These are phyloP conservation scores for Senna siamea DNA, from an alignment of 306 rosid species.

Conservation along the genomic window DNA sequence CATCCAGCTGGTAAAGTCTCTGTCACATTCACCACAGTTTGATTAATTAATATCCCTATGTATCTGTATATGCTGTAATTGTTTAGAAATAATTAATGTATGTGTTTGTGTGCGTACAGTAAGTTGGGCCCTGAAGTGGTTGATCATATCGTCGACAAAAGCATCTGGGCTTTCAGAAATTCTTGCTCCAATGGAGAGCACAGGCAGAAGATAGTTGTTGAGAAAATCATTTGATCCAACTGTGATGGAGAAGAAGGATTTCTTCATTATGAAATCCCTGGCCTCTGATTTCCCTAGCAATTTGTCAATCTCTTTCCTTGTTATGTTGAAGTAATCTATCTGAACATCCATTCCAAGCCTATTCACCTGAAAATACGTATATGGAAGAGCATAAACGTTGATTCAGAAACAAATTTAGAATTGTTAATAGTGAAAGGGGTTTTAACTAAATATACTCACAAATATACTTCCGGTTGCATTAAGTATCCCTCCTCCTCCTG, in stretches of 20 bases:
- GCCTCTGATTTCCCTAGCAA: constrained; percentile 60
- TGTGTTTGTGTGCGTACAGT: constrained; percentile 43
- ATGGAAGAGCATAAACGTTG: neutral
- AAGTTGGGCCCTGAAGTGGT: constrained; percentile 64
- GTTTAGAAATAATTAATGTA: neutral
- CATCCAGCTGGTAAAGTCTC: constrained; percentile 76
- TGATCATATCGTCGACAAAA: constrained; percentile 65
- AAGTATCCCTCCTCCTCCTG: constrained; percentile 86
- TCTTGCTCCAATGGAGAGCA: constrained; percentile 67
- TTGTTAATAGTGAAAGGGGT: neutral
- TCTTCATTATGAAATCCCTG: constrained; percentile 52
- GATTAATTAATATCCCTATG: neutral
- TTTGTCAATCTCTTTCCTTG: constrained; percentile 61
- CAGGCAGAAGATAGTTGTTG: constrained; percentile 77
- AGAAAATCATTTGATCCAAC: constrained; percentile 81
- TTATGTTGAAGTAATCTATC: constrained; percentile 65
- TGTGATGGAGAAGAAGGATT: constrained; percentile 64
- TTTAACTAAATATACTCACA: constrained; percentile 44
- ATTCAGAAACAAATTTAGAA: neutral
- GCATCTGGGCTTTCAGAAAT: constrained; percentile 63
- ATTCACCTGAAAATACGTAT: constrained; percentile 55
- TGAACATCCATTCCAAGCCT: constrained; percentile 84
- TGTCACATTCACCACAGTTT: constrained; percentile 28
- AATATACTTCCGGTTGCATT: constrained; percentile 83
- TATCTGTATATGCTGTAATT: neutral